Base-by-base conservation (phyloP, 192 early-diverging fungal species). In the Pilobolus umbonatus region DNA sequence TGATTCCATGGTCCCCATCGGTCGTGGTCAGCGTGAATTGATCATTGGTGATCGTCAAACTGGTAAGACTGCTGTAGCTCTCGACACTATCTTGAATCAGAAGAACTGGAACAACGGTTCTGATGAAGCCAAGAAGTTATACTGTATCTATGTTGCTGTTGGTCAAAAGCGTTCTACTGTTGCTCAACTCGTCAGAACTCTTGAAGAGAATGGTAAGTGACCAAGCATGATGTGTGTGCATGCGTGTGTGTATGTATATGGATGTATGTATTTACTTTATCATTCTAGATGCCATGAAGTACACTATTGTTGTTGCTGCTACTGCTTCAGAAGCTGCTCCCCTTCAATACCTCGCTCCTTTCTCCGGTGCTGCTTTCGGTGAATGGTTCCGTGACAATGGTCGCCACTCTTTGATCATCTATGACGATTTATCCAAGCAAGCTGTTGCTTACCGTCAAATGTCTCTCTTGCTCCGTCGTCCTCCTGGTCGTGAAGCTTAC, bases 41-140 rank as follows among this genome's bases (percentile, higher is more conserved):
- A 98, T 98, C 76, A 98, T 97, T 80, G 96, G 96, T 77, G 96
- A 98, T 83, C 92, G 94, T 87, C 96, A 98, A 77, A 98, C 96
- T 65, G 96, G 96, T 71, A 98, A 98, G 90, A 98, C 96, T 65
- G 87, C 96, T 65, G 93, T 98, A 66, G 95, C 94, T 40, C 80
- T 98, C 56, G 96, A 98, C 78, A 95, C 94, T 77, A 98, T 98
- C 67, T 80, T 98, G 63, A 98, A 98, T 90, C 94, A 98, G 80
- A 96, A 95, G 89, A 88, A 86, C 79, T 96, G 93, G 93, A 96
- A 96, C 82, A 80, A 85, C 67, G 90, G 90, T 55, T 79, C 80
- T 75, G 93, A 96, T 75, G 94, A 98, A 80, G 69, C 73, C 82
- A 94, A 94, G 88, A 98, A 98, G 86, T 84, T 98, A 66, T 98